Evolutionary conservation across 139 green algal genomes (phyloP).

Genomic region (Micractinium sp.): DNA sequence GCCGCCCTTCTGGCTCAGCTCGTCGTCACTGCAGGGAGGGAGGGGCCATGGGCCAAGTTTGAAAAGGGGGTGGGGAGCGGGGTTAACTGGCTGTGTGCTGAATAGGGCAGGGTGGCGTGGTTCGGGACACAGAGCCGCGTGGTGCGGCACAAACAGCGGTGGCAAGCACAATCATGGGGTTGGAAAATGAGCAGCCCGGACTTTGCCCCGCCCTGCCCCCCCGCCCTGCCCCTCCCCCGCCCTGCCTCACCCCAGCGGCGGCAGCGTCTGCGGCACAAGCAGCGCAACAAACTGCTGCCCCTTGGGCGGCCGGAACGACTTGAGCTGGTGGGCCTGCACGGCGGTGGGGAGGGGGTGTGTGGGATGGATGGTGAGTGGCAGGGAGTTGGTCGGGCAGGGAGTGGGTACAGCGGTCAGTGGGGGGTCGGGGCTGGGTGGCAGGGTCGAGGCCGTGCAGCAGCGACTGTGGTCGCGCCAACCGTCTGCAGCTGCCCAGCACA

Average conservation of each 20-base stretch:
- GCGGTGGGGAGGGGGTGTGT: neutral
- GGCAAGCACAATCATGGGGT: too few species aligned
- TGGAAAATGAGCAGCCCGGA: too few species aligned
- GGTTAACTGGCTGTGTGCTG: neutral
- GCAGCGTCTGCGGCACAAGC: conserved; percentile 44
- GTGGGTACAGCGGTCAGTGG: neutral
- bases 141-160: too few species aligned
- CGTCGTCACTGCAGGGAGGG: neutral
- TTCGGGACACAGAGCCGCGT: too few species aligned
- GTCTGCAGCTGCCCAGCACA: neutral
- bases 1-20: neutral
- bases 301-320: conserved; percentile 27
- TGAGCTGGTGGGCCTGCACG: conserved; percentile 44
- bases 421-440: neutral
- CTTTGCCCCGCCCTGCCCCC: too few species aligned
- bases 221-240: too few species aligned
- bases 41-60: neutral
- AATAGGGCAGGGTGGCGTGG: neutral
- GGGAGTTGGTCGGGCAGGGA: neutral
- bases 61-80: neutral
- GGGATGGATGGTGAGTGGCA: neutral
- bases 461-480: neutral
- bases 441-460: neutral
- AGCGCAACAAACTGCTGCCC: conserved; percentile 47
- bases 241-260: neutral